Evolutionary conservation across 768 basidiomycete genomes (phyloP), one percentile per base, ranked within the genome.

Genomic region (Mycena latifolia): DNA sequence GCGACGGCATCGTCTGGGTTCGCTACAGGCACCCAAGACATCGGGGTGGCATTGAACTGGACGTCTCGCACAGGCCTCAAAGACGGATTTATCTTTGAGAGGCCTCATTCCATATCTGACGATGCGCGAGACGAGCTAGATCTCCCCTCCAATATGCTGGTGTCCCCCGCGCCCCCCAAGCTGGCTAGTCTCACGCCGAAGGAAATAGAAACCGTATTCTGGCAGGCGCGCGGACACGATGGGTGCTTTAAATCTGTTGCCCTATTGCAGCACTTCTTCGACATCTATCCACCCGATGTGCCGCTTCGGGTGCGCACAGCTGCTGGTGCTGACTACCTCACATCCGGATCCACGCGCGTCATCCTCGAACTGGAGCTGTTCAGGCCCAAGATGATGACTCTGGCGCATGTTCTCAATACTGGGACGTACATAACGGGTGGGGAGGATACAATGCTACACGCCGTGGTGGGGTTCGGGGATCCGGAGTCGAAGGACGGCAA

Each of bases 151-250:
- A 73, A 72, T 24, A 70, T 73, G 63, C 69, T 72, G 11, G 55
- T 57, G 15, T 27, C 18, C 29, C 52, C 65, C 15, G 35, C 52
- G 12, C 66, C 55, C 9, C 2, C 29, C 31, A 17, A 6, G 27
- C 25, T 69, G 18, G 25, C 35, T 35, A 35, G 15, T 20, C 54
- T 73, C n/a, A 48, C 62, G 2, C 39, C 61, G 7, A 37, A 61
- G n/a, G 37, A 67, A 24, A 33, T 73, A 20, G 72, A 73, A 27
- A 72, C 69, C 4, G 66, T 72, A 25, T 73, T 58, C 50, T 72
- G 69, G 66, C 68, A 73, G 63, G 69, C 59, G n/a, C 50, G 72
- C 11, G 67, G 55, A 2, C 71, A 72, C 55, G 72, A 73, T 51
- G 63, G 63, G 2, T 73, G 72, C 57, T 73, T 57, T 55, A 62